These are phyloP conservation scores for Breviolum minutum DNA, from an alignment of 73 alveolate species.

Conservation along the genomic window DNA sequence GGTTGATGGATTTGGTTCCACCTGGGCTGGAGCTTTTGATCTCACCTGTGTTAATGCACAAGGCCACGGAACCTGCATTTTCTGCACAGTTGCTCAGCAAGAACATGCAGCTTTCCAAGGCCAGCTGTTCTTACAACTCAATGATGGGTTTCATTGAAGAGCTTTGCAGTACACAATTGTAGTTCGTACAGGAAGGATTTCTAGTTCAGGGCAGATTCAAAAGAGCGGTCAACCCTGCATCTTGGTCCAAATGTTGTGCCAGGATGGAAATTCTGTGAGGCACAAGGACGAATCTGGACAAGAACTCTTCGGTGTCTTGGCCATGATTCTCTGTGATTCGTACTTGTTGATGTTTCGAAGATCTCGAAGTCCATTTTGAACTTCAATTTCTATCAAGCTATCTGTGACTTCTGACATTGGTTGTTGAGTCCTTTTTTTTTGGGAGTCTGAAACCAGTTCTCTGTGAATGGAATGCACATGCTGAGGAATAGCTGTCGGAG, in stretches of 20 bases:
- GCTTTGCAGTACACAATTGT: not conserved
- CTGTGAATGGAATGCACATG: not conserved
- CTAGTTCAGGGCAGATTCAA: not conserved
- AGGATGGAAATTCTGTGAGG: constrained; percentile 82
- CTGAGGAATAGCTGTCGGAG: constrained; percentile 60
- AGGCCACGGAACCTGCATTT: constrained; percentile 50
- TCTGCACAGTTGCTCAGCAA: constrained; percentile 67
- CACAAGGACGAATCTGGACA: constrained; percentile 87
- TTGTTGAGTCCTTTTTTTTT: not conserved
- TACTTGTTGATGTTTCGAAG: not conserved
- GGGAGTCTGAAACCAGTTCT: not conserved
- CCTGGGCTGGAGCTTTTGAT: too few species aligned
- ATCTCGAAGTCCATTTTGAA: not conserved
- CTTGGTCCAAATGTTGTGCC: not conserved
- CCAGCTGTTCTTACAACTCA: not conserved
- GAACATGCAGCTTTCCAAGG: constrained; percentile 45
- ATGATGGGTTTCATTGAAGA: not conserved
- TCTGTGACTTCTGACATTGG: not conserved
- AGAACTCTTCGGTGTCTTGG: constrained; percentile 38
- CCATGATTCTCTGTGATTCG: not conserved
- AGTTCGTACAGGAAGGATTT: not conserved
- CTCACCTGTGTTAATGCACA: too few species aligned
- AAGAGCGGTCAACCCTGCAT: not conserved
- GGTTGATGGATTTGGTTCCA: not conserved
- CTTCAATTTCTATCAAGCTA: not conserved